Percentiles rank a stretch among this genome's conserved stretches.
Conservation (phyloP, 2,329 filamentous ascomycete species). For the Epichloe gansuensis region DNA sequence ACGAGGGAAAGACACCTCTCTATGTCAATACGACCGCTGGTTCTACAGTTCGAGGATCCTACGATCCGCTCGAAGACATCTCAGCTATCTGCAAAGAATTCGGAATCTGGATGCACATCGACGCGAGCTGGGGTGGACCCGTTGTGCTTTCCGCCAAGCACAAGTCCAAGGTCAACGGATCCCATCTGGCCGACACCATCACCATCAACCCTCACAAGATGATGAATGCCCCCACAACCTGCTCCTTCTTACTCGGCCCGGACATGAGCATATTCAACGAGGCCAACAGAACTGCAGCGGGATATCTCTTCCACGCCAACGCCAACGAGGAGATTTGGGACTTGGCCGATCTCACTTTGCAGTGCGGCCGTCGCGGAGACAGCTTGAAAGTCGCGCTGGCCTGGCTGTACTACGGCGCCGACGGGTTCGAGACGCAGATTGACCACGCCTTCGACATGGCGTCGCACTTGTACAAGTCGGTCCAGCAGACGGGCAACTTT, state of each 20-base stretch:
- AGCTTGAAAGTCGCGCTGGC: constrained; percentile 74
- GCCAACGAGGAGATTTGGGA: constrained; percentile 59
- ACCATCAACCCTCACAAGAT: constrained; percentile 96
- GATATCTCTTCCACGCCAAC: constrained; percentile 65
- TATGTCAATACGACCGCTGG: constrained; percentile 95
- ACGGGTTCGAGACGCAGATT: constrained; percentile 57
- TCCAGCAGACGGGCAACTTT: constrained; percentile 48
- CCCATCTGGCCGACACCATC: constrained; percentile 64
- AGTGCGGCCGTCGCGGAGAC: constrained; percentile 82
- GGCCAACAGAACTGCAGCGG: constrained; percentile 77
- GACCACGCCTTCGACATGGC: constrained; percentile 64
- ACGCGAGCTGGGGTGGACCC: constrained; percentile 81
- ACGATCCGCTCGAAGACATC: constrained; percentile 64
- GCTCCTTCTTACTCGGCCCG: constrained; percentile 70
- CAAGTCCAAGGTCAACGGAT: constrained; percentile 51
- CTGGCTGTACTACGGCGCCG: constrained; percentile 78
- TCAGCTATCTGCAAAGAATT: constrained; percentile 56
- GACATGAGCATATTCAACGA: constrained; percentile 67
- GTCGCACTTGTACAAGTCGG: constrained; percentile 47
- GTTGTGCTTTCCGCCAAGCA: constrained; percentile 64
- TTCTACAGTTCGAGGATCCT: constrained; percentile 84
- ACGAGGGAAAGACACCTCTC: constrained; percentile 65
- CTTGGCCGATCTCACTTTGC: constrained; percentile 80
- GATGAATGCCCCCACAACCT: constrained; percentile 83
- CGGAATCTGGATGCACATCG: constrained; percentile 82